These are phyloP conservation scores for Xylaria longipes DNA, from an alignment of 495 filamentous ascomycete genomes.

Conservation along the genomic window DNA sequence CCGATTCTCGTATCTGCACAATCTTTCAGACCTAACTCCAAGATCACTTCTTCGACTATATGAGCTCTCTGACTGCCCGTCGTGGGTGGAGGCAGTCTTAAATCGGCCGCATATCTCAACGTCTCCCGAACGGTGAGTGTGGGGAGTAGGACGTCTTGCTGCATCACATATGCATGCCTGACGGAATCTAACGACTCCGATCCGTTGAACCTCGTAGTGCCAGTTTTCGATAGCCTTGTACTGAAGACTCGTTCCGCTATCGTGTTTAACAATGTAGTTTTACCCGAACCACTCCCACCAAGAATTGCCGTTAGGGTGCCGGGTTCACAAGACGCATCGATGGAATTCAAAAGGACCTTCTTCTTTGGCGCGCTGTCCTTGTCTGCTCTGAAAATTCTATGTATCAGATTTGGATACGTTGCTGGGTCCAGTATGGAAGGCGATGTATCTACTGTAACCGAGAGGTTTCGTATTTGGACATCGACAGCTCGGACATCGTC, in stretches of 20 bases:
- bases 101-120: slow-evolving; percentile 70
- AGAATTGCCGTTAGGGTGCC: slow-evolving; percentile 76
- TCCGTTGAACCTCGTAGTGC: slow-evolving; percentile 55
- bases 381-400: slow-evolving; percentile 41
- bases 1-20: slow-evolving; percentile 76
- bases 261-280: slow-evolving; percentile 73
- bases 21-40: slow-evolving; percentile 75
- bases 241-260: slow-evolving; percentile 70
- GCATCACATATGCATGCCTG: slow-evolving; percentile 73
- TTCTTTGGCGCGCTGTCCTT: slow-evolving; percentile 34
- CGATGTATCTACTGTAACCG: slow-evolving; percentile 60
- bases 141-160: slow-evolving; percentile 74
- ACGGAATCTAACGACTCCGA: slow-evolving; percentile 57
- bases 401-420: slow-evolving; percentile 28
- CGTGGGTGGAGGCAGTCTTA: slow-evolving; percentile 68
- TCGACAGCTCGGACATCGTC: slow-evolving; percentile 66
- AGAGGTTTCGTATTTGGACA: slow-evolving; percentile 60
- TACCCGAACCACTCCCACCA: slow-evolving; percentile 74
- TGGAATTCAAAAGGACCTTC: slow-evolving; percentile 40
- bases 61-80: slow-evolving; percentile 61
- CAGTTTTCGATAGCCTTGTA: slow-evolving; percentile 57
- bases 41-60: slow-evolving; percentile 74
- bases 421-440: slow-evolving; percentile 45
- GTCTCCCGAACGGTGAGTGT: slow-evolving; percentile 77
- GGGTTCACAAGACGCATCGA: slow-evolving; percentile 36